Evolutionary conservation across 2,329 filamentous ascomycete genomes (phyloP).

Genomic region (Aspergillus sp.): DNA sequence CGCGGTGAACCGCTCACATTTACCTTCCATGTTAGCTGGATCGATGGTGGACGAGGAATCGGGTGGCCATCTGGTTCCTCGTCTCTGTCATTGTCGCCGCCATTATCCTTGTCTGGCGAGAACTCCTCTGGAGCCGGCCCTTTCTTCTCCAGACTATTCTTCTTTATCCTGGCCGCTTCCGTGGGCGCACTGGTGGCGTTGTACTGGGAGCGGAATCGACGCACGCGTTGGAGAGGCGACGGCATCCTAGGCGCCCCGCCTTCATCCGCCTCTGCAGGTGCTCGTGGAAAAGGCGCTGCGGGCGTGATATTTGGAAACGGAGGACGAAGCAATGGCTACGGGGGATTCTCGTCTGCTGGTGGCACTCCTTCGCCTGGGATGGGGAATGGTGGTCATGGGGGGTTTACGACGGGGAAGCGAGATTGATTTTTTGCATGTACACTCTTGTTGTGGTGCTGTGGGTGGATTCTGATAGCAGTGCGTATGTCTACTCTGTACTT

Average conservation of each 20-base stretch:
- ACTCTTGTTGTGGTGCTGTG: too few species aligned
- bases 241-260: conserved; percentile 40
- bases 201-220: conserved; percentile 29
- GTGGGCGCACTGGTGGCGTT: conserved; percentile 29
- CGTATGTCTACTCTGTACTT: conserved; percentile 1
- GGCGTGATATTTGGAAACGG: conserved; percentile 49
- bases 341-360: conserved; percentile 43
- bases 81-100: not conserved
- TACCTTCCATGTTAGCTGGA: conserved; percentile 72
- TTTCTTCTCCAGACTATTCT: conserved; percentile 25
- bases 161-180: conserved; percentile 29
- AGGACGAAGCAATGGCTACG: conserved; percentile 48
- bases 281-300: conserved; percentile 35
- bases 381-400: conserved; percentile 25
- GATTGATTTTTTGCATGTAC: conserved; percentile 23
- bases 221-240: conserved; percentile 35
- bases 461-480: too few species aligned
- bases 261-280: conserved; percentile 4
- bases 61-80: conserved; percentile 21
- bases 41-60: conserved; percentile 34
- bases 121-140: conserved; percentile 5
- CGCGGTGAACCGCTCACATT: conserved; percentile 81
- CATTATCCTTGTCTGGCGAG: not conserved
- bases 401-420: conserved; percentile 34
- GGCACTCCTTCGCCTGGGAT: conserved; percentile 15